phyloP scores from a whole-genome alignment of 495 filamentous ascomycete species.

The Penicillium psychrofluorescens region DNA sequence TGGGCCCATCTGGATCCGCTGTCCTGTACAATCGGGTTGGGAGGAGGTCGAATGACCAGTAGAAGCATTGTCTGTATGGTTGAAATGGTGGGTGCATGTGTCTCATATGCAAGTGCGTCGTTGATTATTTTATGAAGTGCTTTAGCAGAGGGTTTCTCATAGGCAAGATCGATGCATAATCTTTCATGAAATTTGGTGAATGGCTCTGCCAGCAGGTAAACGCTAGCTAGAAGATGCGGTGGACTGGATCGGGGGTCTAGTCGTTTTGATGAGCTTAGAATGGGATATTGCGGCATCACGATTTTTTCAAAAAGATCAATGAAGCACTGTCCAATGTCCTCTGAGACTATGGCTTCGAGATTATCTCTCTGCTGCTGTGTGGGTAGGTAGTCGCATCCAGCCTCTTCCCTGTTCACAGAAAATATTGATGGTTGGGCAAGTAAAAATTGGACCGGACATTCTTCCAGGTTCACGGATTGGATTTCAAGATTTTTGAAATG shows the following conservation, averaged over 20 bases:
- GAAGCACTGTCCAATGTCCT: neutral
- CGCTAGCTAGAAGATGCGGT: neutral
- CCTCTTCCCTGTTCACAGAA: neutral
- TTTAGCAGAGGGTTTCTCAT: neutral
- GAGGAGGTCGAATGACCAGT: slow-evolving; percentile 2
- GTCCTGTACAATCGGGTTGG: slow-evolving; percentile 2
- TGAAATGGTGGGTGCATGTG: slow-evolving; percentile 2
- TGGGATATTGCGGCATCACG: neutral
- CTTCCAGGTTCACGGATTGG: neutral
- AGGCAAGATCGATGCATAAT: slow-evolving; percentile 2
- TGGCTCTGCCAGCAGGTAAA: slow-evolving; percentile 1
- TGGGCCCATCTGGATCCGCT: slow-evolving; percentile 1
- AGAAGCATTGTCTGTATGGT: slow-evolving; percentile 2
- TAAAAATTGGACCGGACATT: neutral
- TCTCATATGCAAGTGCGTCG: slow-evolving; percentile 1
- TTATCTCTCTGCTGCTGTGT: neutral
- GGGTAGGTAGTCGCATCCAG: neutral
- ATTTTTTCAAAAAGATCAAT: neutral
- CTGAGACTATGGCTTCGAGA: neutral
- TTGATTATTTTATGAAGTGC: slow-evolving; percentile 1
- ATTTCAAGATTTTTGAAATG: slow-evolving; percentile 2
- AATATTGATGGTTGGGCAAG: slow-evolving; percentile 1
- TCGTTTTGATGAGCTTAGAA: neutral
- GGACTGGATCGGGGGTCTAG: neutral
- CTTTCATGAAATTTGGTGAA: slow-evolving; percentile 2